Evolutionary conservation across 139 green algal species (phyloP).

Genomic region (Tetradesmus lagerheimii): DNA sequence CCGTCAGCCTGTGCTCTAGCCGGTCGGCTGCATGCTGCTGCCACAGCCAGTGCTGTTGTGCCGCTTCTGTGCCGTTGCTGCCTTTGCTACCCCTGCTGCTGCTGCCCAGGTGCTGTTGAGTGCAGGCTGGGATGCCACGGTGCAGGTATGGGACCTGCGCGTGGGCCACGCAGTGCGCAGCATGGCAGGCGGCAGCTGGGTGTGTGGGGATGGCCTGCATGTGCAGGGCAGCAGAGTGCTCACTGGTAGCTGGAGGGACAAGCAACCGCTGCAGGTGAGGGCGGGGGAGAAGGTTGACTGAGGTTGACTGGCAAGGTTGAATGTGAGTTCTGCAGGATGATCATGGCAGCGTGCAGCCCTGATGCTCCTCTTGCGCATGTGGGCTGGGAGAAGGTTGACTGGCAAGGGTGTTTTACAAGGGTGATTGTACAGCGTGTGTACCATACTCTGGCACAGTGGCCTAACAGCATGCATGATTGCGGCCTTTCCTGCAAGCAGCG

Average conservation of each 20-base stretch:
- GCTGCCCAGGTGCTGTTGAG: slow-evolving; percentile 63
- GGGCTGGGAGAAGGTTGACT: no score
- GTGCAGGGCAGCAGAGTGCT: slow-evolving; percentile 46
- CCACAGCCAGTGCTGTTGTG: no score
- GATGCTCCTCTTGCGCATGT: no score
- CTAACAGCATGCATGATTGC: no score
- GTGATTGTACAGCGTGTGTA: no score
- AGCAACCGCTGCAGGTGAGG: slow-evolving; percentile 50
- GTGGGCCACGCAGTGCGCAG: slow-evolving; percentile 55
- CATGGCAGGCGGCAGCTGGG: slow-evolving; percentile 55
- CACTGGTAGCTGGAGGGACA: slow-evolving; percentile 57
- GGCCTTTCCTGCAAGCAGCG: no score
- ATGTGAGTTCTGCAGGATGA: no score
- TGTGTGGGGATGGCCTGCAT: slow-evolving; percentile 24
- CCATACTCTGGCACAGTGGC: no score
- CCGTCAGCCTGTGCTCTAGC: no score
- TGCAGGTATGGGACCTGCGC: slow-evolving; percentile 78
- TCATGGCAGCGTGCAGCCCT: no score
- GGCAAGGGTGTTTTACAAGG: no score
- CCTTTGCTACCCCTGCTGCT: background rate
- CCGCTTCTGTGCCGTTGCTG: background rate
- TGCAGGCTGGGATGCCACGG: slow-evolving; percentile 71
- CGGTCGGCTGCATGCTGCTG: background rate
- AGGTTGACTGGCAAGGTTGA: no score
- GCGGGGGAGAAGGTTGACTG: background rate